Conservation (phyloP, 106 monocot species). For the Platanthera guangdongensis region DNA sequence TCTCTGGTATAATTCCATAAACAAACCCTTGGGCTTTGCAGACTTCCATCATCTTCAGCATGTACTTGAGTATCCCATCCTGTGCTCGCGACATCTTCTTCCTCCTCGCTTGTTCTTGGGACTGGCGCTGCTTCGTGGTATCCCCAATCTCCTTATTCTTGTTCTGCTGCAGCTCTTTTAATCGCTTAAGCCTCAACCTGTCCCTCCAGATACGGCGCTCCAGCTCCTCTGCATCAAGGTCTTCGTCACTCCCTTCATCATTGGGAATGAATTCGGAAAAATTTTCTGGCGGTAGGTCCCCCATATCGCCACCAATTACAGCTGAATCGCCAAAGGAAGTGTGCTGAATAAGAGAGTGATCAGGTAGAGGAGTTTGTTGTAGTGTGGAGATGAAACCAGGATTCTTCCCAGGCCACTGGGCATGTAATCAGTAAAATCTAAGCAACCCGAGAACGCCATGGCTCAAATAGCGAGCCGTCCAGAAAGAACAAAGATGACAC, state of each 20-base stretch:
- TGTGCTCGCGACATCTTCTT: constrained; percentile 30
- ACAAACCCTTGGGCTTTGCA: constrained; percentile 27
- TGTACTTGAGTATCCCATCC: constrained; percentile 29
- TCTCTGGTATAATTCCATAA: constrained; percentile 25
- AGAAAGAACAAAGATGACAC: background rate
- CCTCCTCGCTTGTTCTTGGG: constrained; percentile 15
- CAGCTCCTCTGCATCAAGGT: constrained; percentile 17
- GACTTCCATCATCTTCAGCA: constrained; percentile 31
- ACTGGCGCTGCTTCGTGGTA: constrained; percentile 13
- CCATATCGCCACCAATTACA: background rate
- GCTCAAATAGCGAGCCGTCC: background rate
- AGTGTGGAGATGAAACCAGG: background rate
- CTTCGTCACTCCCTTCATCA: constrained; percentile 16
- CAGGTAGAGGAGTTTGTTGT: background rate
- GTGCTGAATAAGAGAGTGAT: background rate
- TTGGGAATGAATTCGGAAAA: constrained; percentile 7
- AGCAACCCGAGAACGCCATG: background rate
- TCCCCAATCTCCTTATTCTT: constrained; percentile 1
- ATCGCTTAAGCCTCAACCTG: constrained; percentile 11
- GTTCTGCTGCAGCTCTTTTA: constrained; percentile 10
- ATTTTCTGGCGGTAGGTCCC: constrained; percentile 1
- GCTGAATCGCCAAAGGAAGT: background rate
- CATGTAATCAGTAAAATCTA: constrained; percentile 3
- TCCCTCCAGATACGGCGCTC: constrained; percentile 24
- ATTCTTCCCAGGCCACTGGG: background rate